Conservation (phyloP, 1,284 basidiomycete species). For the Ustilago crameri region DNA sequence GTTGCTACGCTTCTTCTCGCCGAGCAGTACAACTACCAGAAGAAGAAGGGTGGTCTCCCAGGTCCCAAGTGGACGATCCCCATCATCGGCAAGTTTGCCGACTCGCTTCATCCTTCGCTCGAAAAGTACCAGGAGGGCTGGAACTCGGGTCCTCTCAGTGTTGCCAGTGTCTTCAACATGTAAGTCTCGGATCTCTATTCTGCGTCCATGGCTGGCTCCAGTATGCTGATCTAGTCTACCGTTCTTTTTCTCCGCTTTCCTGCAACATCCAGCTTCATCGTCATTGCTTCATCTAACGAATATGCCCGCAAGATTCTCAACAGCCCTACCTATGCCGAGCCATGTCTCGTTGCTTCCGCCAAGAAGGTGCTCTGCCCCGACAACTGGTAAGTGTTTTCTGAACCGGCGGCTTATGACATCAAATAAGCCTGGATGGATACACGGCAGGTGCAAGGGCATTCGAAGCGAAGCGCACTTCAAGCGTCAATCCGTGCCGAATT, state of each 20-base stretch:
- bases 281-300: slow-evolving; percentile 66
- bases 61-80: slow-evolving; percentile 67
- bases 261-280: slow-evolving; percentile 60
- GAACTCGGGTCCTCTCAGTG: slow-evolving; percentile 67
- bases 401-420: no score
- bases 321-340: slow-evolving; percentile 70
- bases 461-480: background rate
- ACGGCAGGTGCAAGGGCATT: background rate
- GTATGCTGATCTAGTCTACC: background rate
- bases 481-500: slow-evolving; percentile 1
- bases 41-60: slow-evolving; percentile 62
- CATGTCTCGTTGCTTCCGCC: slow-evolving; percentile 91
- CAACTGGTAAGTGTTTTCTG: slow-evolving; percentile 77
- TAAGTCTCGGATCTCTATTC: slow-evolving; percentile 21
- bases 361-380: slow-evolving; percentile 87
- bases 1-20: slow-evolving; percentile 52
- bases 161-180: slow-evolving; percentile 67
- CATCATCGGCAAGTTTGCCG: slow-evolving; percentile 67
- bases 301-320: slow-evolving; percentile 67
- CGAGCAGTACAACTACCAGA: slow-evolving; percentile 60
- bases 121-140: slow-evolving; percentile 67
- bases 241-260: background rate
- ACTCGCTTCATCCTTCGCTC: slow-evolving; percentile 64
- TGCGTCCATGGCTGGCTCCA: no score
- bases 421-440: no score